A percentile compares a stretch with the other conserved stretches of the same genome.
phyloP scores from a whole-genome alignment of 164 flowering plant genomes.

The Vitis labrusca region DNA sequence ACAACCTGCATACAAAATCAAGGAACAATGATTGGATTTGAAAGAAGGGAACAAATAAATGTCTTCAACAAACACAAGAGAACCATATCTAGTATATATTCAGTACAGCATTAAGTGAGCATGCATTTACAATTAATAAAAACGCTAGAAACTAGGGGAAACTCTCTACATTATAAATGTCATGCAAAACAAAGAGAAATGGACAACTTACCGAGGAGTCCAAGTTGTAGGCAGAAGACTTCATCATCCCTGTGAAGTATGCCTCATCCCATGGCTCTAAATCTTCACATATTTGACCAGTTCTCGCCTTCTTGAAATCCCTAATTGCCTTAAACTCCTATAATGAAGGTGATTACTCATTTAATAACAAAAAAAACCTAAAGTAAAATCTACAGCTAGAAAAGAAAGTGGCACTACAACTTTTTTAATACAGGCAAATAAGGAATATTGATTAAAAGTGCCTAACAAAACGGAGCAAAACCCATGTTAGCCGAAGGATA shows the following conservation, averaged over 20 bases:
- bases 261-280: slow-evolving; percentile 98
- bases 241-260: slow-evolving; percentile 82
- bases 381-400: background rate
- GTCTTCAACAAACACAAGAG: slow-evolving; percentile 3
- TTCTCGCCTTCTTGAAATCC: slow-evolving; percentile 56
- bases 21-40: background rate
- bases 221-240: slow-evolving; percentile 60
- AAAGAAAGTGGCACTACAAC: background rate
- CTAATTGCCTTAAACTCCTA: slow-evolving; percentile 73
- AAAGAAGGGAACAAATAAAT: background rate
- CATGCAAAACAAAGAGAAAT: slow-evolving; percentile 8
- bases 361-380: background rate
- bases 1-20: slow-evolving; percentile 54
- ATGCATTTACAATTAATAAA: no score
- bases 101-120: no score
- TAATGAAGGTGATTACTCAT: background rate
- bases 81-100: background rate
- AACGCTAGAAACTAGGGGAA: background rate
- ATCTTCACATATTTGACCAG: slow-evolving; percentile 43
- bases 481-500: background rate
- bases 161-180: background rate
- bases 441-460: no score
- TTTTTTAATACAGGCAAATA: no score
- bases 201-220: slow-evolving; percentile 56
- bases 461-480: background rate